phyloP scores from a whole-genome alignment of 441 rosid genomes.

The Pelargonium exstipulatum region DNA sequence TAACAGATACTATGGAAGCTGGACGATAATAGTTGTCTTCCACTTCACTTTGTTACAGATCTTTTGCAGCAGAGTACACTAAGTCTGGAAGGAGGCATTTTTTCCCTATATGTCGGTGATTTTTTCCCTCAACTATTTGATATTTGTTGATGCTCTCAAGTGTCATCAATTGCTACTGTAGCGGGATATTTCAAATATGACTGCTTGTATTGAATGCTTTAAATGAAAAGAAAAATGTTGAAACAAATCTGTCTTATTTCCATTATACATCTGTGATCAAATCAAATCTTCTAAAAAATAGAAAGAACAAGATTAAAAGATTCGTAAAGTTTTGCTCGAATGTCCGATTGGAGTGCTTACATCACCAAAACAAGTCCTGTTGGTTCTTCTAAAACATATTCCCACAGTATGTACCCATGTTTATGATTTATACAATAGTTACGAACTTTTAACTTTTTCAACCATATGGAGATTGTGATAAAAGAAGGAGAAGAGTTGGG shows the following conservation, averaged over 20 bases:
- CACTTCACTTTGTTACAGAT: constrained; percentile 7
- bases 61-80: background rate
- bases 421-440: no score
- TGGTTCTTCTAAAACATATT: no score
- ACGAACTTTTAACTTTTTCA: no score
- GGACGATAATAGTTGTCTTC: constrained; percentile 31
- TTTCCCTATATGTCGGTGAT: background rate
- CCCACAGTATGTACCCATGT: no score
- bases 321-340: no score
- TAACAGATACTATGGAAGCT: constrained; percentile 37
- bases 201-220: background rate
- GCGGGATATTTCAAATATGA: background rate
- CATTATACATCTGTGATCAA: background rate
- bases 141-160: background rate
- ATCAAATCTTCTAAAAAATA: no score
- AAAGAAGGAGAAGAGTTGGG: no score
- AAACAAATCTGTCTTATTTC: no score
- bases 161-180: background rate
- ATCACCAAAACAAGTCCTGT: no score
- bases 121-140: constrained; percentile 1
- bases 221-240: background rate
- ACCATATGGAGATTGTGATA: no score
- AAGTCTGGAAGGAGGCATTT: background rate
- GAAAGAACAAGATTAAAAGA: no score
- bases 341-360: no score